phyloP scores from a whole-genome alignment of 305 asterid species.

The Ajuga reptans region DNA sequence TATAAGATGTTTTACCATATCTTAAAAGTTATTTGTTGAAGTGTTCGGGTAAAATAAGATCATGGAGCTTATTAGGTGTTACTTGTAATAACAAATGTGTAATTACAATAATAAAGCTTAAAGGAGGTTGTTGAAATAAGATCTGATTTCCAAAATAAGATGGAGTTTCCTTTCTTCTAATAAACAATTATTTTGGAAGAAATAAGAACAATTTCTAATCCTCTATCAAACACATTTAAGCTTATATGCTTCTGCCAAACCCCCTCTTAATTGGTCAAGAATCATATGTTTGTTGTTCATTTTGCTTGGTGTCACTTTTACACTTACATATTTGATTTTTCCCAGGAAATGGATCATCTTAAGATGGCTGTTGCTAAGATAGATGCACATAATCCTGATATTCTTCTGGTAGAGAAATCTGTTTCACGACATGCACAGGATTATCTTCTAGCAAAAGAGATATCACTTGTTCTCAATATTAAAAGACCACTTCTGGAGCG shows the following conservation, averaged over 20 bases:
- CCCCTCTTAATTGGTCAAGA: background rate
- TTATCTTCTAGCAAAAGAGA: constrained; percentile 82
- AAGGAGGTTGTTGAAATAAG: background rate
- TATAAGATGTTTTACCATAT: too few species aligned
- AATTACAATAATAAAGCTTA: too few species aligned
- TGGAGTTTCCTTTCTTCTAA: too few species aligned
- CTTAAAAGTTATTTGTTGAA: background rate
- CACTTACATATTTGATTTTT: constrained; percentile 23
- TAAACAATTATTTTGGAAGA: background rate
- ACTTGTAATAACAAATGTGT: background rate
- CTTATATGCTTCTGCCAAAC: background rate
- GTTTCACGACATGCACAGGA: constrained; percentile 96
- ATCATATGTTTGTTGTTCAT: background rate
- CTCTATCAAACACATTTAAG: background rate
- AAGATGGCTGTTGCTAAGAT: constrained; percentile 98
- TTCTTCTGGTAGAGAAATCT: constrained; percentile 96
- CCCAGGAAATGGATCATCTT: constrained; percentile 98
- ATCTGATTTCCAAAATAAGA: too few species aligned
- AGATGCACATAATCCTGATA: constrained; percentile 74
- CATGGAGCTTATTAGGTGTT: background rate
- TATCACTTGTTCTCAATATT: constrained; percentile 88
- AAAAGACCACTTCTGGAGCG: constrained; percentile 90
- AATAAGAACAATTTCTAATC: background rate
- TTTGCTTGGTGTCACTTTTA: background rate
- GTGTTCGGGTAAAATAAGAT: background rate